Evolutionary conservation across 495 filamentous ascomycete genomes (phyloP).

Genomic region (Penicillium coffeae): DNA sequence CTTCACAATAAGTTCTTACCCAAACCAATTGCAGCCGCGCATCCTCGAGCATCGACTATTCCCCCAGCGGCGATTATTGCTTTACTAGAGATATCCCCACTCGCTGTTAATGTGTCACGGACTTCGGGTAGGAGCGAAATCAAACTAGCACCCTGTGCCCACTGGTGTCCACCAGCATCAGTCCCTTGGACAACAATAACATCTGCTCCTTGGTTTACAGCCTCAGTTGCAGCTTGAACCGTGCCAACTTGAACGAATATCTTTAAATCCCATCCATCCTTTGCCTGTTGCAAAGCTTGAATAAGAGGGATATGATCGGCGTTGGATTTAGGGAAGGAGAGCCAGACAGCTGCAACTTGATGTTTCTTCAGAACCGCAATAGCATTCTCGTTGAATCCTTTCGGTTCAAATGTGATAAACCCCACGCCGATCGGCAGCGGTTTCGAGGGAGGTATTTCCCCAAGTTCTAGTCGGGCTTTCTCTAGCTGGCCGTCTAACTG

Average conservation of each 20-base stretch:
- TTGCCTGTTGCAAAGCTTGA: conserved; percentile 40
- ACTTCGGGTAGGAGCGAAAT: conserved; percentile 58
- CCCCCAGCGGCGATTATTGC: conserved; percentile 66
- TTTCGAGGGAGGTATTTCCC: conserved; percentile 52
- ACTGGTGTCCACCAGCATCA: conserved; percentile 67
- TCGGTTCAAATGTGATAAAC: conserved; percentile 48
- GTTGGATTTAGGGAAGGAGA: conserved; percentile 54
- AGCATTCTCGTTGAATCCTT: conserved; percentile 29
- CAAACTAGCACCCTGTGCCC: conserved; percentile 56
- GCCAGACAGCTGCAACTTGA: conserved; percentile 60
- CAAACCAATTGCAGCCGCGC: conserved; percentile 57
- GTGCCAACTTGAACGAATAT: conserved; percentile 68
- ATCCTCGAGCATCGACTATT: conserved; percentile 56
- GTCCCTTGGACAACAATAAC: conserved; percentile 67
- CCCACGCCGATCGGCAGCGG: conserved; percentile 58
- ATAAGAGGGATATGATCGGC: conserved; percentile 33
- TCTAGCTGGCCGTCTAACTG: conserved; percentile 66
- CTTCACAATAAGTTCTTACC: conserved; percentile 31
- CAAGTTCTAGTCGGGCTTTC: conserved; percentile 55
- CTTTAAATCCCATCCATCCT: conserved; percentile 48
- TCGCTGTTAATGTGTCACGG: conserved; percentile 46
- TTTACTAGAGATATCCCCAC: conserved; percentile 17
- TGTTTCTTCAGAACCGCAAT: conserved; percentile 38
- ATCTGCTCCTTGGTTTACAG: conserved; percentile 65
- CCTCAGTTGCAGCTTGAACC: conserved; percentile 63